Evolutionary conservation across 1,284 basidiomycete genomes (phyloP).

Genomic region (Ganoderma lucidum): DNA sequence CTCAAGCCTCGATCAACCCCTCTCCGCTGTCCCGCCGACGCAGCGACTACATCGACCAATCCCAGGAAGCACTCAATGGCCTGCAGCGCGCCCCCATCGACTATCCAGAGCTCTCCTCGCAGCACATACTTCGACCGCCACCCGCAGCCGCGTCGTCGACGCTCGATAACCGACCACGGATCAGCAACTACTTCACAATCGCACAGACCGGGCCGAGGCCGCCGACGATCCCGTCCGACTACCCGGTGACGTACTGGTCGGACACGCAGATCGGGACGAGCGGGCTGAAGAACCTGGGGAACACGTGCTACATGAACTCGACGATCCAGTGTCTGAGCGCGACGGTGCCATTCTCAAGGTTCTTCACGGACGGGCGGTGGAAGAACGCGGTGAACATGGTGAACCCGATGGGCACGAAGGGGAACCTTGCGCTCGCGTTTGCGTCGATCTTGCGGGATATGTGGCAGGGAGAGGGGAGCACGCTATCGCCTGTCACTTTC

Average conservation of each 20-base stretch:
- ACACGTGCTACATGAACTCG: constrained; percentile 99
- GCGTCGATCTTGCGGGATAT: constrained; percentile 86
- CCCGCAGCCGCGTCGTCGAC: constrained; percentile 74
- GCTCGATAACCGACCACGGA: constrained; percentile 67
- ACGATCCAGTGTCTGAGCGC: constrained; percentile 96
- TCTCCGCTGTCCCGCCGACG: constrained; percentile 75
- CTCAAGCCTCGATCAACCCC: constrained; percentile 81
- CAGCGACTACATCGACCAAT: constrained; percentile 83
- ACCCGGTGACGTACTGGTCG: constrained; percentile 82
- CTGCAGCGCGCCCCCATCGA: constrained; percentile 69
- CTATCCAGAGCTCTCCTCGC: constrained; percentile 76
- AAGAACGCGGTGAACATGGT: constrained; percentile 87
- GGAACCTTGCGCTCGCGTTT: constrained; percentile 85
- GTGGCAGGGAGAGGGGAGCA: constrained; percentile 89
- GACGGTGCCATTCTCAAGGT: constrained; percentile 89
- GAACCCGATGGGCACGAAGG: constrained; percentile 92
- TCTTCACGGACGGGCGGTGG: constrained; percentile 94
- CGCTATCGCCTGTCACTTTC: constrained; percentile 87
- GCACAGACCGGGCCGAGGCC: constrained; percentile 50
- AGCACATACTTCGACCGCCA: constrained; percentile 77
- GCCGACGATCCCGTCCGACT: constrained; percentile 73
- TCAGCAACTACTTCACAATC: constrained; percentile 41
- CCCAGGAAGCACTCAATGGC: constrained; percentile 71
- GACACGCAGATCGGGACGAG: constrained; percentile 83
- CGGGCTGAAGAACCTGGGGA: constrained; percentile 95